Evolutionary conservation across 345 rosid species (phyloP).

Genomic region (Moricandia moricandioides): DNA sequence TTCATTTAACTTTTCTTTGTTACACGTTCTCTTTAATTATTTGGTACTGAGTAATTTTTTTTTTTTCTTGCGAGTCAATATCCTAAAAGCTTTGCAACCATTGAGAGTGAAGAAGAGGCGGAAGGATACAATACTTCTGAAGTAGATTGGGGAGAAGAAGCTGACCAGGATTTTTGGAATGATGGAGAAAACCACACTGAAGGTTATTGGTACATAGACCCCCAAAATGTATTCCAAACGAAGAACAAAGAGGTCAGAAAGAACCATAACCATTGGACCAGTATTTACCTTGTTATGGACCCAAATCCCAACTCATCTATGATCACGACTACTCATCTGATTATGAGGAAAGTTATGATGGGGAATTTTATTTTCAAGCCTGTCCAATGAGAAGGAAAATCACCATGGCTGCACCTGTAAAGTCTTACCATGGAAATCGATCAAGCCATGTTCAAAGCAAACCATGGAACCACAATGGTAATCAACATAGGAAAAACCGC

Average conservation of each 20-base stretch:
- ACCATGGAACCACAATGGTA: background rate
- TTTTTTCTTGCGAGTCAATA: background rate
- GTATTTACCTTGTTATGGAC: background rate
- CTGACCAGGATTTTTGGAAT: background rate
- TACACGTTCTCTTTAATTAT: background rate
- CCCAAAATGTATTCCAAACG: background rate
- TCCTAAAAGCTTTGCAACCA: background rate
- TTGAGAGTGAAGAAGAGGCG: background rate
- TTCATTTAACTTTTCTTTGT: background rate
- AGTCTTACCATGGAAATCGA: background rate
- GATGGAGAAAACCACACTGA: background rate
- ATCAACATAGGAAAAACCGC: background rate
- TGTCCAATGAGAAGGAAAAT: background rate
- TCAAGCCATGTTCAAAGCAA: background rate
- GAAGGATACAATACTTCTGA: background rate
- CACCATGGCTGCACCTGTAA: background rate
- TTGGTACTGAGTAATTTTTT: background rate
- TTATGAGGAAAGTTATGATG: background rate
- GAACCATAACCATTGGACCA: background rate
- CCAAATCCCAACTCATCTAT: background rate
- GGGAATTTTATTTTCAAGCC: background rate
- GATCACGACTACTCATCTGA: background rate
- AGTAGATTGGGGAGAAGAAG: background rate
- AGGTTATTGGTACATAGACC: background rate
- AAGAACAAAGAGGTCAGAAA: background rate